Evolutionary conservation across 257 asterid species (phyloP).

Genomic region (Fraxinus excelsior): DNA sequence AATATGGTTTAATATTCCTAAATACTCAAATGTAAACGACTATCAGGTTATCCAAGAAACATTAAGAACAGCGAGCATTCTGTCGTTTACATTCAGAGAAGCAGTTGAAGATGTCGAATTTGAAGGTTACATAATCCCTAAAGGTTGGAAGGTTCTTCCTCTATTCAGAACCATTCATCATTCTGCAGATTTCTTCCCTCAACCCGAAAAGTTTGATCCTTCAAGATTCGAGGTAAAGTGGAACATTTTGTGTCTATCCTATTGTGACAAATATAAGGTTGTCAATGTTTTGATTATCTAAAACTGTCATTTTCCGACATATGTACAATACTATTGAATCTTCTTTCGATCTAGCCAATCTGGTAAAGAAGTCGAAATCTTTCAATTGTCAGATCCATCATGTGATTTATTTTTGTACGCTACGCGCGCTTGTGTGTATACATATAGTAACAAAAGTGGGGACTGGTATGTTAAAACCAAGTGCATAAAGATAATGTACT

Average conservation of each 20-base stretch:
- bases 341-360: constrained; percentile 21
- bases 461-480: too few species aligned
- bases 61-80: constrained; percentile 62
- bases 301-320: constrained; percentile 25
- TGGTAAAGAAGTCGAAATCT: background rate
- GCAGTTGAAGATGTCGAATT: constrained; percentile 72
- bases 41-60: constrained; percentile 72
- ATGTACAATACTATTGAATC: constrained; percentile 16
- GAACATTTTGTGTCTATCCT: constrained; percentile 23
- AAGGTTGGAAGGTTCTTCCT: constrained; percentile 86
- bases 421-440: background rate
- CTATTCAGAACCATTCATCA: constrained; percentile 72
- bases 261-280: constrained; percentile 39
- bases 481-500: background rate
- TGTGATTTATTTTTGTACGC: constrained; percentile 39
- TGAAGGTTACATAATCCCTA: constrained; percentile 65
- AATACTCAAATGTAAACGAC: background rate
- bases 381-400: constrained; percentile 27
- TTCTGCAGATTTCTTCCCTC: constrained; percentile 58
- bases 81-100: constrained; percentile 75
- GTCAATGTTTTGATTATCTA: constrained; percentile 40
- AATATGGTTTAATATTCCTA: background rate
- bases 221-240: constrained; percentile 67
- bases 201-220: constrained; percentile 69
- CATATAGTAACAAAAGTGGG: background rate